Evolutionary conservation across 768 basidiomycete genomes (phyloP).

Genomic region (Leucogyrophana mollusca): DNA sequence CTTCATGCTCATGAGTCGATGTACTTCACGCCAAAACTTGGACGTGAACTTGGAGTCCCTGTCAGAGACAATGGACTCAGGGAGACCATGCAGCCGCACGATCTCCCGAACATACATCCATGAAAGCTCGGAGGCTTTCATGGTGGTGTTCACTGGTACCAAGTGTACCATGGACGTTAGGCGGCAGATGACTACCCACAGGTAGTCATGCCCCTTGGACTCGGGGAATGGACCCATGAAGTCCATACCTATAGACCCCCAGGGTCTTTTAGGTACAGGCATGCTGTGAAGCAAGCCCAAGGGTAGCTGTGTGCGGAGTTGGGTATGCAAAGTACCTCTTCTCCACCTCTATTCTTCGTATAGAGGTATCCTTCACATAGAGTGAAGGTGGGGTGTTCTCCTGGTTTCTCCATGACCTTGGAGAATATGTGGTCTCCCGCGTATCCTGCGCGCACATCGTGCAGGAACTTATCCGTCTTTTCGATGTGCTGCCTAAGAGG

Average conservation of each 20-base stretch:
- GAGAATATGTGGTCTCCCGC: too few species aligned
- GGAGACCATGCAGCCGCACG: constrained; percentile 30
- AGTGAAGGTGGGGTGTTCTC: too few species aligned
- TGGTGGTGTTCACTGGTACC: constrained; percentile 24
- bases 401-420: too few species aligned
- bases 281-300: constrained; percentile 13
- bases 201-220: constrained; percentile 16
- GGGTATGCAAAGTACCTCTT: constrained; percentile 23
- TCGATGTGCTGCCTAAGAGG: too few species aligned
- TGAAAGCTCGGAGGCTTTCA: constrained; percentile 25
- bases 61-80: constrained; percentile 30
- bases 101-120: constrained; percentile 29
- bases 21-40: constrained; percentile 31
- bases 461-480: too few species aligned
- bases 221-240: too few species aligned
- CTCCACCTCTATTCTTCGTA: too few species aligned
- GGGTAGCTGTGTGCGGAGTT: constrained; percentile 12
- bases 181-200: constrained; percentile 27
- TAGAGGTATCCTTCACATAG: too few species aligned
- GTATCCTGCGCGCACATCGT: too few species aligned
- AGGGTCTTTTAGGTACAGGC: constrained; percentile 19
- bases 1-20: constrained; percentile 12
- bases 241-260: constrained; percentile 29
- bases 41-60: constrained; percentile 28
- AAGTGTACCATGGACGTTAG: too few species aligned